Percentiles rank a stretch among this genome's conserved stretches.
phyloP scores from a whole-genome alignment of 768 basidiomycete species.

The Macrolepiota albuminosa region DNA sequence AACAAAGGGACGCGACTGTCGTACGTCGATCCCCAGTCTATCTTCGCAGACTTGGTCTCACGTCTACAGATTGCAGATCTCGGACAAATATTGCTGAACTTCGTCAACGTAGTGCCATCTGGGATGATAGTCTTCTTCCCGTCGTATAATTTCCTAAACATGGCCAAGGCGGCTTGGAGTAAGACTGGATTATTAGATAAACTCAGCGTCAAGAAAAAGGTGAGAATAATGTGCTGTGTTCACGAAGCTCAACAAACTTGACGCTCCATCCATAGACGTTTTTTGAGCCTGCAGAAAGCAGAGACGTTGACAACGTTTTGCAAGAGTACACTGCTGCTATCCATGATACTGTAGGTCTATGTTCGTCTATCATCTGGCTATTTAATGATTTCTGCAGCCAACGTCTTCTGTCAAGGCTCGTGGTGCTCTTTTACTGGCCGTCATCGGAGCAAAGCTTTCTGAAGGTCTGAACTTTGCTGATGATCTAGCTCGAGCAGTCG shows the following conservation, averaged over 20 bases:
- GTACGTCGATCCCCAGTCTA: conserved; percentile 35
- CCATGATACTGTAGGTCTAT: conserved; percentile 9
- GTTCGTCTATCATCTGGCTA: not conserved
- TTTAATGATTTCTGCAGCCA: not conserved
- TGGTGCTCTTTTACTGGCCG: conserved; percentile 87
- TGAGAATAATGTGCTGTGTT: conserved; percentile 20
- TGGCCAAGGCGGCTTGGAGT: conserved; percentile 63
- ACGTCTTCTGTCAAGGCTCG: conserved; percentile 27
- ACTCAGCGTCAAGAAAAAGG: conserved; percentile 71
- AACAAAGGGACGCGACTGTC: conserved; percentile 58
- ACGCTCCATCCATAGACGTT: conserved; percentile 56
- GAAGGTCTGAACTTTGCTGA: conserved; percentile 84
- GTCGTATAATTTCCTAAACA: conserved; percentile 78
- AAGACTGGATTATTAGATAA: conserved; percentile 56
- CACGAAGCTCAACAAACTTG: not conserved
- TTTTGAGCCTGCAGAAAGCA: conserved; percentile 75
- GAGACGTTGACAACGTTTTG: conserved; percentile 69
- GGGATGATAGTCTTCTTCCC: conserved; percentile 95
- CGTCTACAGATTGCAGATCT: conserved; percentile 65
- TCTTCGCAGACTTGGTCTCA: not conserved
- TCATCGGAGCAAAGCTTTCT: conserved; percentile 95
- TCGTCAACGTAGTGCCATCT: conserved; percentile 70
- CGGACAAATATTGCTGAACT: conserved; percentile 79
- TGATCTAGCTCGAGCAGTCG: conserved; percentile 77
- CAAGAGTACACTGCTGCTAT: conserved; percentile 64